phyloP scores from a whole-genome alignment of 768 basidiomycete species.

The Termitomyces sp. region DNA sequence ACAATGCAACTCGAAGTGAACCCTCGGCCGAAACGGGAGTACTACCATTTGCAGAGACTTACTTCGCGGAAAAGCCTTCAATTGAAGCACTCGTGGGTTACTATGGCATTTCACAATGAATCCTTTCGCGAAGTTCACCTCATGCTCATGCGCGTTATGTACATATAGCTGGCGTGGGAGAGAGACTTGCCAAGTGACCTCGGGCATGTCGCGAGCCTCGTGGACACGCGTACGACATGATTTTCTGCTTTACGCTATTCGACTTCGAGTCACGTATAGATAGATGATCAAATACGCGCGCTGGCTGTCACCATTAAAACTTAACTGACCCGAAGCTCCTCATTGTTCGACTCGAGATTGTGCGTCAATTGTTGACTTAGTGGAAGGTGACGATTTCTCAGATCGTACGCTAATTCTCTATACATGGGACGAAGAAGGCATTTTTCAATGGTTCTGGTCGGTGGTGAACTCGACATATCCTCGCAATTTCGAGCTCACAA shows the following conservation, averaged over 20 bases:
- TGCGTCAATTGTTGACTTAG: not conserved
- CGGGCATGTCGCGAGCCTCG: not conserved
- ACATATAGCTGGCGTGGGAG: not conserved
- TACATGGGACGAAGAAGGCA: not conserved
- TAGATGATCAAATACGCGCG: not conserved
- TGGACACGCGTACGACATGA: conserved; percentile 3
- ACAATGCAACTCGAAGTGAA: not conserved
- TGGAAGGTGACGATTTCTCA: not conserved
- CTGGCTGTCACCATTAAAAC: not conserved
- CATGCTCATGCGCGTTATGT: not conserved
- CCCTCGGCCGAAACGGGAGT: not conserved
- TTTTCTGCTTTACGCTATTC: not conserved
- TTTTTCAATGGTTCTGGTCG: not conserved
- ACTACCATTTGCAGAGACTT: not conserved
- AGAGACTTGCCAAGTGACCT: not conserved
- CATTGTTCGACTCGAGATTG: not conserved
- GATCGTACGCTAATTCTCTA: not conserved
- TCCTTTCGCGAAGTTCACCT: not conserved
- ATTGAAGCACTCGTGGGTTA: not conserved
- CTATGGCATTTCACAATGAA: not conserved
- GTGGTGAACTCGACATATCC: not conserved
- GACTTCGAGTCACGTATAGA: not conserved
- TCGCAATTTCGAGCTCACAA: not conserved
- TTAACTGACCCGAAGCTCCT: not conserved
- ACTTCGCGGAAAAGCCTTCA: not conserved